Evolutionary conservation across 805 yeast species (phyloP).

Genomic region (Suhomyces sp.): DNA sequence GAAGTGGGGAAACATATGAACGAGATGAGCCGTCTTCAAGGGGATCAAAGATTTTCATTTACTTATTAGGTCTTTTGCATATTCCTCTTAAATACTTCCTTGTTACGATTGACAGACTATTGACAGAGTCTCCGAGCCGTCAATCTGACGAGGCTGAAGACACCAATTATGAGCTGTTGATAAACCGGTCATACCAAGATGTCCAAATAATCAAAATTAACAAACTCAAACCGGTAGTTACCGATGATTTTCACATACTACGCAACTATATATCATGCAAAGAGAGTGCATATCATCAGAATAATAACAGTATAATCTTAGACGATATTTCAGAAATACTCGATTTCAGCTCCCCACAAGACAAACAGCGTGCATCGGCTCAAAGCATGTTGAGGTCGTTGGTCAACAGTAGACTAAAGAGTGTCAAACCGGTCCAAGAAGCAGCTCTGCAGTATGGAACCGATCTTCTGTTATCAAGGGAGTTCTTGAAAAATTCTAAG

Average conservation of each 20-base stretch:
- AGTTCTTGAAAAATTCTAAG: constrained; percentile 12
- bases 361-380: neutral
- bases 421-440: no score
- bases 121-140: neutral
- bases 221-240: neutral
- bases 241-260: constrained; percentile 9
- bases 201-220: neutral
- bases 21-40: neutral
- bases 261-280: neutral
- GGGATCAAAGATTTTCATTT: neutral
- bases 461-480: constrained; percentile 19
- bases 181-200: neutral
- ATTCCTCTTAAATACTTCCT: neutral
- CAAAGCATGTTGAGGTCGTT: neutral
- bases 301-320: constrained; percentile 10
- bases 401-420: neutral
- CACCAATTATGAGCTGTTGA: neutral
- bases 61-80: neutral
- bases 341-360: neutral
- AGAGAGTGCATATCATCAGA: neutral
- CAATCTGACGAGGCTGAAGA: neutral
- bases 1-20: neutral
- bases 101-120: neutral
- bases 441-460: constrained; percentile 35
- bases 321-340: constrained; percentile 5